Conservation (phyloP, 495 filamentous ascomycete species). For the Aeminium ludgeri region DNA sequence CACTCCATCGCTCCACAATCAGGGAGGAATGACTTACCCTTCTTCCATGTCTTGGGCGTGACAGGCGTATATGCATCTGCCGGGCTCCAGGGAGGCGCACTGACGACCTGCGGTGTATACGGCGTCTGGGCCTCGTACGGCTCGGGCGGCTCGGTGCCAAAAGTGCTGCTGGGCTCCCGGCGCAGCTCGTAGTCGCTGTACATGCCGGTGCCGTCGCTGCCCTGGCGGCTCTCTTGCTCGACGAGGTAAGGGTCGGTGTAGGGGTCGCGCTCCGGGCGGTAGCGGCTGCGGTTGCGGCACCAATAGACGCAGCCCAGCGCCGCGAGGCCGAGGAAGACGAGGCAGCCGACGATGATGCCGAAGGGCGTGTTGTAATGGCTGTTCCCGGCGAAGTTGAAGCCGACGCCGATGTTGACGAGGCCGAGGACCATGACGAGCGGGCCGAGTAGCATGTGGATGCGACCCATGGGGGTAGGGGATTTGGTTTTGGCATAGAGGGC, state of each 20-base stretch:
- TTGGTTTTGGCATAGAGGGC: conserved; percentile 30
- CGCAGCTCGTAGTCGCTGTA: conserved; percentile 1
- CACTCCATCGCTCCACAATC: too few relatives aligned
- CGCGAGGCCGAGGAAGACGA: neutral
- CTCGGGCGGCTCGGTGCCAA: conserved; percentile 1
- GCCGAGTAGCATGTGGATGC: conserved; percentile 32
- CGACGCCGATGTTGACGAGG: conserved; percentile 35
- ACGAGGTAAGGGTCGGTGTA: neutral
- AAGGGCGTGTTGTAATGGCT: neutral
- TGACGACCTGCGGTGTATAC: conserved; percentile 1
- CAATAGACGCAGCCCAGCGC: neutral
- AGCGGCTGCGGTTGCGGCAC: neutral
- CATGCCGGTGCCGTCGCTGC: neutral
- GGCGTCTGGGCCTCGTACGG: neutral
- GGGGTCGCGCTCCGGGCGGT: conserved; percentile 1
- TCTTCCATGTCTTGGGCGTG: conserved; percentile 4
- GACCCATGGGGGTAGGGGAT: conserved; percentile 28
- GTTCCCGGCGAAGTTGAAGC: conserved; percentile 18
- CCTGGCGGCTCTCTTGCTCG: neutral
- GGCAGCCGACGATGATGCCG: conserved; percentile 1
- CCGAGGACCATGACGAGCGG: conserved; percentile 32
- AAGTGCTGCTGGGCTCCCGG: neutral
- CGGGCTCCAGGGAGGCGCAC: neutral
- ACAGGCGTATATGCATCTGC: conserved; percentile 1
- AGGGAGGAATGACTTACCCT: neutral